Percentiles rank a stretch among this genome's conserved stretches.
Evolutionary conservation across 371 early-diverging fungal species (phyloP).

Genomic region (Mortierella sp.): DNA sequence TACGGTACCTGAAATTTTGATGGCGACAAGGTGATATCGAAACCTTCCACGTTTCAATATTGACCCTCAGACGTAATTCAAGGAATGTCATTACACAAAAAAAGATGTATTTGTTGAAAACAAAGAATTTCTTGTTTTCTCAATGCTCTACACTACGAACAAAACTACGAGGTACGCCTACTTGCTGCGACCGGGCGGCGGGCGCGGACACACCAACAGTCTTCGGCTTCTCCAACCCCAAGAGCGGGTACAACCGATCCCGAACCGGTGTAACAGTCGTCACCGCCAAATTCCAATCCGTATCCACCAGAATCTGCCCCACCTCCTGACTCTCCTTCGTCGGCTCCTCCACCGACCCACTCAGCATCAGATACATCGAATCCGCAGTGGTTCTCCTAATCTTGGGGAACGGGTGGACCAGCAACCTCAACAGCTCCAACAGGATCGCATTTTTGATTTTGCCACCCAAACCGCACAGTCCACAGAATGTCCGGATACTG

Average conservation of each 20-base stretch:
- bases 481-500: constrained; percentile 37
- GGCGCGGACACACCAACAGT: not conserved
- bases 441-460: constrained; percentile 52
- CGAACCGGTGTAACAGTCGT: constrained; percentile 28
- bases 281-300: constrained; percentile 52
- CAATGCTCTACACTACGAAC: not conserved
- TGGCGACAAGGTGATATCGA: too few relatives aligned
- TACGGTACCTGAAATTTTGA: too few relatives aligned
- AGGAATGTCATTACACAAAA: too few relatives aligned
- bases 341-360: constrained; percentile 37
- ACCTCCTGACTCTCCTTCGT: constrained; percentile 43
- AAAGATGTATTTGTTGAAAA: too few relatives aligned
- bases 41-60: too few relatives aligned
- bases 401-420: constrained; percentile 57
- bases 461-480: constrained; percentile 43
- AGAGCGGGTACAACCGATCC: constrained; percentile 46
- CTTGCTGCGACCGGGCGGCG: constrained; percentile 8
- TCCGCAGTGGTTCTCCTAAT: constrained; percentile 54
- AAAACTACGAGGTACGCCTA: not conserved
- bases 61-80: too few relatives aligned
- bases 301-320: constrained; percentile 33
- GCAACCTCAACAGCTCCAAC: constrained; percentile 33
- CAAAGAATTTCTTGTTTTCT: too few relatives aligned
- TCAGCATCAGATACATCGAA: constrained; percentile 56
- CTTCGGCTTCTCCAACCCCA: constrained; percentile 48